Base-by-base conservation (phyloP, 495 filamentous ascomycete species). In the Trichodelitschia bisporula region DNA sequence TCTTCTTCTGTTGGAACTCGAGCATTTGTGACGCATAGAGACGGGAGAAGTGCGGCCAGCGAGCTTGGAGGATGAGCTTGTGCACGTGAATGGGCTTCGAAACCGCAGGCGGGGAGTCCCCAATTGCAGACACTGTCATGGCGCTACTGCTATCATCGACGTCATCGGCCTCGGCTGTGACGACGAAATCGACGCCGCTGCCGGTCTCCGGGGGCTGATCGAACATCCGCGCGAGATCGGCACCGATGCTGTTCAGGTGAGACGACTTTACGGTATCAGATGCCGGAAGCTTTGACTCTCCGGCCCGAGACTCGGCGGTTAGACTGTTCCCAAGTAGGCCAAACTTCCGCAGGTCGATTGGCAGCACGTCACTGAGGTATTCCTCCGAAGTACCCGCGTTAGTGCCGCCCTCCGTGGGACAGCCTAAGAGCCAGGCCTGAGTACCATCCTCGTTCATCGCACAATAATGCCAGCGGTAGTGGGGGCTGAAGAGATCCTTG, bases 401-500 rank as follows among this genome's bases (percentile, higher is more conserved):
- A 37, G 49, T 48, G n/a, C 50, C 61, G n/a, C 55, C 44, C 35
- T 92, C 79, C 3, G 71, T 75, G 5, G 71, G 71, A 44, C 80
- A 91, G 14, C 86, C 86, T n/a, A 97, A 60, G 4, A 97, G 55
- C 79, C 90, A 97, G 6, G 80, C 84, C 40, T 89, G 91, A 2
- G 86, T 93, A 1, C 79, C 82, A 33, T 82, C 72, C 37, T 86
- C 68, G 45, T 92, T 80, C 49, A 90, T 70, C 0, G 78, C 82
- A 46, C 86, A 93, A 46, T 97, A 97, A 48, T 93, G 84, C 89
- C 89, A 95, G 29, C 80, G 68, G 47, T 82, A 95, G 6, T 72
- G 72, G 1, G 67, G 59, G 31, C 74, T 60, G 52, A 93, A 93
- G 15, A 95, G 73, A 44, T 95, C 89, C 17, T 72, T 72, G 5